Conservation (phyloP, 1,284 basidiomycete species). For the Papiliotrema nemorosa region DNA sequence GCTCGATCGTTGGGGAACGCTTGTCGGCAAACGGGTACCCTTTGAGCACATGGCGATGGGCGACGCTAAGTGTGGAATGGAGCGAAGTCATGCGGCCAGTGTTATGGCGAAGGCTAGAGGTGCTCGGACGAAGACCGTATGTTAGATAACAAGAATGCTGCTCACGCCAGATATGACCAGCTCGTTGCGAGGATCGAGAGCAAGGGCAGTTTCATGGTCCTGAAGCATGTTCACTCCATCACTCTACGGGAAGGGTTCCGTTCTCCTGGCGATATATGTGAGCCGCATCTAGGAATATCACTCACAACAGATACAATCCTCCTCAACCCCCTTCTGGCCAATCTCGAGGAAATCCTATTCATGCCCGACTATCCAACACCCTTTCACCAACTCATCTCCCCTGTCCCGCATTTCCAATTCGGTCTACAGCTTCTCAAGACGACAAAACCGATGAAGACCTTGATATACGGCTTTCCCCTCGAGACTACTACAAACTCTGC, state of each 20-base stretch:
- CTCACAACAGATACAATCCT: slow-evolving; percentile 22
- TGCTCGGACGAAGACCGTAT: slow-evolving; percentile 18
- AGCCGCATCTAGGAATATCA: background rate
- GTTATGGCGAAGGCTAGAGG: slow-evolving; percentile 22
- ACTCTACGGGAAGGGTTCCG: slow-evolving; percentile 27
- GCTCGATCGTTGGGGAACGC: slow-evolving; percentile 26
- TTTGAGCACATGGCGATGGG: slow-evolving; percentile 31
- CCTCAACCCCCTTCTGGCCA: slow-evolving; percentile 14
- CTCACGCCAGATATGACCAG: too few relatives aligned
- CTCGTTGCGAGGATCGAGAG: background rate
- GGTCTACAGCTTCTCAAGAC: slow-evolving; percentile 29
- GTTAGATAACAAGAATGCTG: too few relatives aligned
- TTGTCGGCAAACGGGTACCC: slow-evolving; percentile 31
- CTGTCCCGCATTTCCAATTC: slow-evolving; percentile 23
- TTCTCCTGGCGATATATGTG: slow-evolving; percentile 23
- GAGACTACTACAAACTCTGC: slow-evolving; percentile 26
- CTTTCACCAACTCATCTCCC: slow-evolving; percentile 13
- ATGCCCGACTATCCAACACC: slow-evolving; percentile 25
- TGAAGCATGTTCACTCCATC: slow-evolving; percentile 14
- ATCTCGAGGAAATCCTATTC: slow-evolving; percentile 22
- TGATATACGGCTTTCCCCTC: slow-evolving; percentile 30
- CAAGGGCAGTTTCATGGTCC: slow-evolving; percentile 11
- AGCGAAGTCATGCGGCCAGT: slow-evolving; percentile 16
- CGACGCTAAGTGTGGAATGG: slow-evolving; percentile 24
- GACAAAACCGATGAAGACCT: slow-evolving; percentile 8